Evolutionary conservation across 768 basidiomycete species (phyloP).

Genomic region (Panaeolus papilionaceus): DNA sequence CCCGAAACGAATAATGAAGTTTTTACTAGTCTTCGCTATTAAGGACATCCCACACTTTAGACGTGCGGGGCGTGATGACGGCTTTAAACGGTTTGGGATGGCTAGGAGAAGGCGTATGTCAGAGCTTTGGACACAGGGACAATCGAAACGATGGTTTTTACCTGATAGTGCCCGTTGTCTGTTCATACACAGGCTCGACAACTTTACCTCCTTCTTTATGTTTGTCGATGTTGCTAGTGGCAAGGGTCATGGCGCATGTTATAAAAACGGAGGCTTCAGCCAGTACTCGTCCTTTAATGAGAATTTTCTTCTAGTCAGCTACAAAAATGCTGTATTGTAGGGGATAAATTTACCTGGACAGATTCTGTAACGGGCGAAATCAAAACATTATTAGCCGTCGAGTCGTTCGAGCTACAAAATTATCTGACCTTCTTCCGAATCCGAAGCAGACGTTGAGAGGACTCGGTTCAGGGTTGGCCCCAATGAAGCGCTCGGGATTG

Average conservation of each 20-base stretch:
- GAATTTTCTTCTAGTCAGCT: no score
- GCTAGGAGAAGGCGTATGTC: slow-evolving; percentile 27
- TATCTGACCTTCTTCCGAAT: slow-evolving; percentile 53
- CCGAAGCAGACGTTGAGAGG: slow-evolving; percentile 56
- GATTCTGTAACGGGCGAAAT: slow-evolving; percentile 32
- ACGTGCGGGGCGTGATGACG: slow-evolving; percentile 43
- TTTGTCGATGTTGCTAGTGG: slow-evolving; percentile 47
- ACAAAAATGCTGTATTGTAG: background rate
- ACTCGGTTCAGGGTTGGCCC: slow-evolving; percentile 45
- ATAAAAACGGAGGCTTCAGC: slow-evolving; percentile 52
- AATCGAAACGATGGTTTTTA: background rate
- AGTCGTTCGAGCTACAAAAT: background rate
- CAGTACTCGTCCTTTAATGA: slow-evolving; percentile 36
- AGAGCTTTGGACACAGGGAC: background rate
- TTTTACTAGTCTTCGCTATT: slow-evolving; percentile 32
- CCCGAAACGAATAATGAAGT: no score
- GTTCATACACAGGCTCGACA: slow-evolving; percentile 44
- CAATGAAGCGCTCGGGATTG: slow-evolving; percentile 54
- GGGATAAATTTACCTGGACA: slow-evolving; percentile 36
- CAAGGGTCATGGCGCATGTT: slow-evolving; percentile 45
- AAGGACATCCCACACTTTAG: slow-evolving; percentile 44
- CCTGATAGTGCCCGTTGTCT: slow-evolving; percentile 40
- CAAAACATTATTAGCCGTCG: background rate
- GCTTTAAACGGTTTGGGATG: slow-evolving; percentile 48
- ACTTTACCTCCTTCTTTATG: slow-evolving; percentile 30